phyloP scores from a whole-genome alignment of 2,329 filamentous ascomycete species.

The Chrysoporthe puriensis region DNA sequence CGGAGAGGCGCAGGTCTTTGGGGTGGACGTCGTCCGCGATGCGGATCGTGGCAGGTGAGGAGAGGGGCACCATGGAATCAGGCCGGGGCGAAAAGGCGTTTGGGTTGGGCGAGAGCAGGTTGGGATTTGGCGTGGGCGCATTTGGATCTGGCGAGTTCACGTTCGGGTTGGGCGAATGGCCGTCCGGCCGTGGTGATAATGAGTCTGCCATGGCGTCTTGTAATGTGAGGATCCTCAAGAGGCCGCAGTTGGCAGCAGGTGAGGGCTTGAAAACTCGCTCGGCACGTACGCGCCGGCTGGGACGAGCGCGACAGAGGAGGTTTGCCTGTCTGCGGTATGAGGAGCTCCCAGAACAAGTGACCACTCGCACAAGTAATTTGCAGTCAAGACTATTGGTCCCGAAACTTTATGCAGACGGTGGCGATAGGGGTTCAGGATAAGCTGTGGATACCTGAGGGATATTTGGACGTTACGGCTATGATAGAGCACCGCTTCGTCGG shows the following conservation, averaged over 20 bases:
- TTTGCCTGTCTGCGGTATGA: background rate
- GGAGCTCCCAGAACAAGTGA: background rate
- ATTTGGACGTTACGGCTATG: slow-evolving; percentile 9
- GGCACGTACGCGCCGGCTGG: slow-evolving; percentile 19
- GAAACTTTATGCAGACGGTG: background rate
- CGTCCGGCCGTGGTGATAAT: slow-evolving; percentile 13
- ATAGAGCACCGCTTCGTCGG: slow-evolving; percentile 5
- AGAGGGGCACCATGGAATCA: background rate
- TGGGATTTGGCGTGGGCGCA: slow-evolving; percentile 11
- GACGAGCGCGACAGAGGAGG: background rate
- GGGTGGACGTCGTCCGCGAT: slow-evolving; percentile 29
- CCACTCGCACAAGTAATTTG: background rate
- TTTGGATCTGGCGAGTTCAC: slow-evolving; percentile 2
- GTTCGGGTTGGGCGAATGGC: background rate
- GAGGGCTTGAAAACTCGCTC: slow-evolving; percentile 8
- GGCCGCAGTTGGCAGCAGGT: background rate
- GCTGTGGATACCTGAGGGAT: slow-evolving; percentile 23
- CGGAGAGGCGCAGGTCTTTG: slow-evolving; percentile 17
- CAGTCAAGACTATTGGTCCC: background rate
- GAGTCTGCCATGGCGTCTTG: slow-evolving; percentile 11
- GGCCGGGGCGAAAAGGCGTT: slow-evolving; percentile 12
- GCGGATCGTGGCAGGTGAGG: slow-evolving; percentile 24
- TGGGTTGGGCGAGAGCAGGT: slow-evolving; percentile 11
- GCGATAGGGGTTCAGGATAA: background rate
- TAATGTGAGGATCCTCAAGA: background rate